A percentile compares a stretch with the other conserved stretches of the same genome.
Conservation (phyloP, 306 rosid species). For the Cucumis melo region DNA sequence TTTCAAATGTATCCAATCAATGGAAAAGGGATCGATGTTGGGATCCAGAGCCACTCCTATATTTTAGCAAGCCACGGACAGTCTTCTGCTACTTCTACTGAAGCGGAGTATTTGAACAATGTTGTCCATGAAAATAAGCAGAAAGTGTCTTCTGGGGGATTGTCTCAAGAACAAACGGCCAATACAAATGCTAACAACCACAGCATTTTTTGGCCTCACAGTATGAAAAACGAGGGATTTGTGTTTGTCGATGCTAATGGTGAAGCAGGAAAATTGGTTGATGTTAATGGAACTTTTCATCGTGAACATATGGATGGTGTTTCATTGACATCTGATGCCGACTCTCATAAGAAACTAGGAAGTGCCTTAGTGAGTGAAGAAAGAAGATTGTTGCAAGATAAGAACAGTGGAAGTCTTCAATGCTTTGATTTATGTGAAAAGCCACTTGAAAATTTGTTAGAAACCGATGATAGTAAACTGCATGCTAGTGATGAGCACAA, state of each 20-base stretch:
- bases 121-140: conserved; percentile 6
- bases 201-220: conserved; percentile 16
- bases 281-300: conserved; percentile 12
- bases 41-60: conserved; percentile 30
- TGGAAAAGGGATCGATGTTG: conserved; percentile 16
- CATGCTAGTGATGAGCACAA: conserved; percentile 22
- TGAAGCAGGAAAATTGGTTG: conserved; percentile 20
- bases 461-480: conserved; percentile 18
- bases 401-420: conserved; percentile 16
- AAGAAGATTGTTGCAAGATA: conserved; percentile 21
- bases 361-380: conserved; percentile 21
- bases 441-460: conserved; percentile 24
- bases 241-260: conserved; percentile 25
- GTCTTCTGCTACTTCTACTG: conserved; percentile 24
- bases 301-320: conserved; percentile 23
- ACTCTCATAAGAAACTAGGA: conserved; percentile 13
- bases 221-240: conserved; percentile 18
- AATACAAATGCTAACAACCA: conserved; percentile 13
- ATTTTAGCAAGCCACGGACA: conserved; percentile 26
- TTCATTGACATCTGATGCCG: conserved; percentile 9
- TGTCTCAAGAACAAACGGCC: conserved; percentile 20
- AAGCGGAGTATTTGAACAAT: conserved; percentile 11
- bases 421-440: conserved; percentile 23
- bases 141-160: conserved; percentile 14
- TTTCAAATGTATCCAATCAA: conserved; percentile 10